Percentiles rank a stretch among this genome's conserved stretches.
These are phyloP conservation scores for Stentor coeruleus DNA, from an alignment of 73 alveolate species.

Conservation along the genomic window DNA sequence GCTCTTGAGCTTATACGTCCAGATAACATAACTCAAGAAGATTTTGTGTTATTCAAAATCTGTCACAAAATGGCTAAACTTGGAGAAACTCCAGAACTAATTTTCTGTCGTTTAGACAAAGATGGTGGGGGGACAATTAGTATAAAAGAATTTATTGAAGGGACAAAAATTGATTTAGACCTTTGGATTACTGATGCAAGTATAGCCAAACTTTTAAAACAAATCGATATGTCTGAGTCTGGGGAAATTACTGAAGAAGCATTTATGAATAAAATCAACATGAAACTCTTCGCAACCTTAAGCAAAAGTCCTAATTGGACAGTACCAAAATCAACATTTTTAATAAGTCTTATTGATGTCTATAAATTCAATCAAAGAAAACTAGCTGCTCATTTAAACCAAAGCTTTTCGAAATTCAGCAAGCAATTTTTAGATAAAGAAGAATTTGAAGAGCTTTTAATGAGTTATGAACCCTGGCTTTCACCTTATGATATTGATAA, in stretches of 20 bases:
- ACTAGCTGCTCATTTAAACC: neutral
- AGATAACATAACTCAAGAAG: slow-evolving; percentile 12
- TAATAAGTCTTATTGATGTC: neutral
- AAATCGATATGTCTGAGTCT: neutral
- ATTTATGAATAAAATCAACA: slow-evolving; percentile 6
- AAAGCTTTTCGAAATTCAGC: neutral
- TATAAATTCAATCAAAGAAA: neutral
- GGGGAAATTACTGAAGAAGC: neutral
- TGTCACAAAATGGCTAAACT: slow-evolving; percentile 29
- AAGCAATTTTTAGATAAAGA: no score
- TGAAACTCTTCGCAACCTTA: neutral
- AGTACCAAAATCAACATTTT: neutral
- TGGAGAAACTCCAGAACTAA: slow-evolving; percentile 25
- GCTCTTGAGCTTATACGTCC: neutral
- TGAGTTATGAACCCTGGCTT: no score
- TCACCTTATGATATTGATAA: no score
- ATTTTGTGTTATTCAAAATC: slow-evolving; percentile 6
- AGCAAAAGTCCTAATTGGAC: neutral
- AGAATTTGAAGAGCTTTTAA: no score
- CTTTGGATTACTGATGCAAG: slow-evolving; percentile 9
- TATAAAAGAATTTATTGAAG: neutral
- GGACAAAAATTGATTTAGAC: slow-evolving; percentile 1
- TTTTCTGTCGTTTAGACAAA: slow-evolving; percentile 18
- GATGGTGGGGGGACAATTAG: slow-evolving; percentile 19
- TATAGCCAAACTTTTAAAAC: neutral